Base-by-base conservation (phyloP, 371 early-diverging fungal genomes). In the Coemansia sp. region DNA sequence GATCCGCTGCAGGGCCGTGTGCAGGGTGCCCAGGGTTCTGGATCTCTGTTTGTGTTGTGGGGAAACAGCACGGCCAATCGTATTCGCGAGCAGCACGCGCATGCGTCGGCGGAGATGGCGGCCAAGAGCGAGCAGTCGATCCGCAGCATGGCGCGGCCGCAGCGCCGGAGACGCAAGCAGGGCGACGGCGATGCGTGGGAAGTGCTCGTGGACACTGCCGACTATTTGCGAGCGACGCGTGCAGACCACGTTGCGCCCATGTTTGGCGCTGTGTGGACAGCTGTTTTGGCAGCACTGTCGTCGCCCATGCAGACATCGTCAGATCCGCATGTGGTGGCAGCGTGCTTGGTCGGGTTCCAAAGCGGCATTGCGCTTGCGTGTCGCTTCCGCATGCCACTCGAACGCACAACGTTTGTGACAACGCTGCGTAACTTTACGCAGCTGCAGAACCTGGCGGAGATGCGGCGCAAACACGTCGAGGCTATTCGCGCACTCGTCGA, bases 241-340 rank as follows among this genome's bases (percentile, higher is more conserved):
- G 83, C 87, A 29, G 95, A 94, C 59, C 97, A 97, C 74, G 89
- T 93, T 18, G 88, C 90, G 55, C 87, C 89, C 22, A 95, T 97
- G 97, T 94, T 97, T 83, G 90, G 90, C 61, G 83, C 90, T 0
- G 85, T 90, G 10, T 97, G 97, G 97, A 93, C 92, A 85, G 84
- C 93, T 0, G 84, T 93, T 55, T 82, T 97, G 52, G 90, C 94
- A 0, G 92, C 91, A 26, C 79, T 94, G 18, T 89, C 89, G n/a
- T 87, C 86, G 29, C 91, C 94, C 3, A 80, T 95, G 50, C 95
- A 97, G 79, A 90, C 92, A 60, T 85, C 87, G 11, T 87, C 91
- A 22, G 92, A 94, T 66, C 76, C 87, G 2, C 84, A 89, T 18
- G 85, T 84, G 0, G 84, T 91, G 0, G 82, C 83, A 0, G 82